Conservation (phyloP, 2,329 filamentous ascomycete genomes). For the Penicillium sclerotiorum region DNA sequence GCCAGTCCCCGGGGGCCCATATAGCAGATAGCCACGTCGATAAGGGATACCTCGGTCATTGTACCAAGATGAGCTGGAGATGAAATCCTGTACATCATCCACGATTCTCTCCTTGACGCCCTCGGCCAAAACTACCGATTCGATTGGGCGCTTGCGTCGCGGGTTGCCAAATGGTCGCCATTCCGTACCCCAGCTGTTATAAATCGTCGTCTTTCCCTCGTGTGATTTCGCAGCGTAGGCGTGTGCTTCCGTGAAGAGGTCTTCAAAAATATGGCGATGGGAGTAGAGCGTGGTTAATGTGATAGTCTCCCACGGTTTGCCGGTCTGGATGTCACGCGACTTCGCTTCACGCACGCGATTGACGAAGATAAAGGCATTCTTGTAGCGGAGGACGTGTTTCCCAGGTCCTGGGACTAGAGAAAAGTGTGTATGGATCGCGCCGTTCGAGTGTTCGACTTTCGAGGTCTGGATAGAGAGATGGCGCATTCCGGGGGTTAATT, state of each 20-base stretch:
- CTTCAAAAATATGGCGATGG: slow-evolving; percentile 84
- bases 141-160: slow-evolving; percentile 80
- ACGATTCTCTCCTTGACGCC: slow-evolving; percentile 83
- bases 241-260: slow-evolving; percentile 86
- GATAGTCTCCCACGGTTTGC: slow-evolving; percentile 91
- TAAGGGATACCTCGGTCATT: slow-evolving; percentile 94
- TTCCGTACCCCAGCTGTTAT: slow-evolving; percentile 78
- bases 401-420: slow-evolving; percentile 89
- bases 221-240: slow-evolving; percentile 74
- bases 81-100: slow-evolving; percentile 79
- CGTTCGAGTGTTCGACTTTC: slow-evolving; percentile 64
- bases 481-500: slow-evolving; percentile 63
- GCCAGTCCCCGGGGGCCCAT: slow-evolving; percentile 86
- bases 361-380: slow-evolving; percentile 83
- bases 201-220: slow-evolving; percentile 92
- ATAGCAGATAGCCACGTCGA: slow-evolving; percentile 82
- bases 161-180: slow-evolving; percentile 86
- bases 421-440: slow-evolving; percentile 76
- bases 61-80: slow-evolving; percentile 81
- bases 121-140: slow-evolving; percentile 82
- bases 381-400: slow-evolving; percentile 82
- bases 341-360: slow-evolving; percentile 83
- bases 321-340: slow-evolving; percentile 74
- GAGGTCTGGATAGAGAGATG: slow-evolving; percentile 68
- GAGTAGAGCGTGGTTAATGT: slow-evolving; percentile 90